A percentile compares a stretch with the other conserved stretches of the same genome.
phyloP scores from a whole-genome alignment of 805 yeast genomes.

The Vanderwaltozyma tropicalis region DNA sequence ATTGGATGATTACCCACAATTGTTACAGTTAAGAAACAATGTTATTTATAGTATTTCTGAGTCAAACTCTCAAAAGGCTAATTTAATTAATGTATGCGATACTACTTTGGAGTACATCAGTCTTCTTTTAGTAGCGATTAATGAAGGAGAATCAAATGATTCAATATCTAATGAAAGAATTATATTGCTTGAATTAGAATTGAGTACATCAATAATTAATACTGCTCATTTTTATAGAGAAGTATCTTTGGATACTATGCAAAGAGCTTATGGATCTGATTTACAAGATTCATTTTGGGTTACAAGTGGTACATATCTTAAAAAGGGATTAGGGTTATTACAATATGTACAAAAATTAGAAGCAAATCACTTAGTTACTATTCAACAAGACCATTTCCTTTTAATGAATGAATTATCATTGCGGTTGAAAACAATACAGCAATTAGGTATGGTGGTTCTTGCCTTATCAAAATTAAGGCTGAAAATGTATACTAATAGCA shows the following conservation, averaged over 20 bases:
- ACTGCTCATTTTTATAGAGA: slow-evolving; percentile 14
- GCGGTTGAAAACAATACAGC: slow-evolving; percentile 20
- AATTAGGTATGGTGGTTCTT: slow-evolving; percentile 22
- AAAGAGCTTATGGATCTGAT: slow-evolving; percentile 17
- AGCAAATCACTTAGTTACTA: neutral
- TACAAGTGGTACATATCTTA: slow-evolving; percentile 19
- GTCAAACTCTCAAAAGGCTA: neutral
- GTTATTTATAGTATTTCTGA: neutral
- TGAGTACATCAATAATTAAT: slow-evolving; percentile 9
- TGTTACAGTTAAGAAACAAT: neutral
- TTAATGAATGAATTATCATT: slow-evolving; percentile 4
- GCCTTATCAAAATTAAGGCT: slow-evolving; percentile 23
- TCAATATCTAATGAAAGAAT: neutral
- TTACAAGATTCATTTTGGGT: slow-evolving; percentile 17
- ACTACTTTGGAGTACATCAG: slow-evolving; percentile 6
- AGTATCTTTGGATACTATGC: slow-evolving; percentile 15
- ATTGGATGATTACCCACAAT: neutral
- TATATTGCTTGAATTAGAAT: slow-evolving; percentile 4
- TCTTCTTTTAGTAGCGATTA: neutral
- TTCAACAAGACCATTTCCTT: neutral
- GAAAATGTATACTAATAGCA: slow-evolving; percentile 13
- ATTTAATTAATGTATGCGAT: slow-evolving; percentile 3
- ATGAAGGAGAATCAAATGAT: neutral
- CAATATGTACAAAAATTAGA: slow-evolving; percentile 5
- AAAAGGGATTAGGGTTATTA: slow-evolving; percentile 20